Evolutionary conservation across 805 yeast species (phyloP), one percentile per base, ranked within the genome.

Genomic region (Wickerhamomyces sydowiorum): DNA sequence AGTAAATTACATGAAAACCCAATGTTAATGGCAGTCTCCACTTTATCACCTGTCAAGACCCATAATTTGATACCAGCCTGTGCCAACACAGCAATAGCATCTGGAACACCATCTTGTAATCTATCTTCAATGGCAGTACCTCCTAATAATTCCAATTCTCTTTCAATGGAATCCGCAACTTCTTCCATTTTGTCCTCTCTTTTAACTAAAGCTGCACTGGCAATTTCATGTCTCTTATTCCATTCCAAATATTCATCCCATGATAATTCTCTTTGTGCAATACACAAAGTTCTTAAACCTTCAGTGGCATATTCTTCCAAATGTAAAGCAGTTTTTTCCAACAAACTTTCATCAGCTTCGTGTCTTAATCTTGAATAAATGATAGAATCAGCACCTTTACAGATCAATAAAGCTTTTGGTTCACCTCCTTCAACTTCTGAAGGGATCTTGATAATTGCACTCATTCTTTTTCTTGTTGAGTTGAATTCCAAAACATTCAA

Each of bases 71-170:
- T 82, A 59, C 95, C 93, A 7, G 93, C 93, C 48, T 78, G 69
- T 14, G 76, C 84, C 42, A 86, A 66, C 6, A 79, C 58, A 7
- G 80, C 76, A 55, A 86, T 86, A 14, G 91, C 75, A 52, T 84
- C 93, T 2, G 93, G 91, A 41, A 86, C 95, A 65, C 93, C 93
- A 52, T 82, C 88, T 62, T 86, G 95, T 46, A 86, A 65, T 58
- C 89, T 71, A 67, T 86, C 95, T 60, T 86, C 95, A 60, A 86
- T 86, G 25, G 93, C 93, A 32, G 95, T 86, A 49, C 93, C 93
- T 53, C 95, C 95, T 20, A 85, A 62, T 40, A 86, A 64, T 14
- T 68, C 69, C 51, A 86, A 66, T 32, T 81, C 80, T 36, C 76
- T 67, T 60, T 86, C 95, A 46, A 86, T 79, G 4, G 78, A 72